These are phyloP conservation scores for Tolypocladium inflatum DNA, from an alignment of 2,329 filamentous ascomycete species.

Conservation along the genomic window DNA sequence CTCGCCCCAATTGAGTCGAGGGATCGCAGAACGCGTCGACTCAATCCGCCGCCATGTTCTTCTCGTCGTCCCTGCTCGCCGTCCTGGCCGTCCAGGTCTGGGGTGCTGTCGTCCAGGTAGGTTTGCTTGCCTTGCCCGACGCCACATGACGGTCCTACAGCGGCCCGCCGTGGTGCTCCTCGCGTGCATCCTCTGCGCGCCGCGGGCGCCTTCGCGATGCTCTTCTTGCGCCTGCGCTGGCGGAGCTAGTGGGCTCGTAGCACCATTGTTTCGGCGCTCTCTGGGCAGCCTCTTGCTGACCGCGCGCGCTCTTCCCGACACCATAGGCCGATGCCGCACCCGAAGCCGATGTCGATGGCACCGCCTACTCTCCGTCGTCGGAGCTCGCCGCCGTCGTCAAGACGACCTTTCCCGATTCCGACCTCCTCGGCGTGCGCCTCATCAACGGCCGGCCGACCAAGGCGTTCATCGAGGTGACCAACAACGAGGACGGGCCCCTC, in stretches of 20 bases:
- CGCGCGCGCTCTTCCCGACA: neutral
- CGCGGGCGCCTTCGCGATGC: neutral
- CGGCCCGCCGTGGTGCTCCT: neutral
- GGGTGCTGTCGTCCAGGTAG: conserved; percentile 54
- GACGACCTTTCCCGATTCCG: conserved; percentile 56
- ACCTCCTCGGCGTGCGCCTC: conserved; percentile 91
- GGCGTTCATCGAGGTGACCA: conserved; percentile 72
- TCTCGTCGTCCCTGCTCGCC: conserved; percentile 63
- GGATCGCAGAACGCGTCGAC: neutral
- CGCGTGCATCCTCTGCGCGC: neutral
- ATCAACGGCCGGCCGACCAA: conserved; percentile 85
- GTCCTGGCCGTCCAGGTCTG: conserved; percentile 61
- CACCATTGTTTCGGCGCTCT: neutral
- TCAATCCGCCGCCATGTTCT: conserved; percentile 47
- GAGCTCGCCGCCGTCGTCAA: conserved; percentile 44
- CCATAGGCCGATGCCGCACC: conserved; percentile 5
- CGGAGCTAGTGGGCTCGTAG: neutral
- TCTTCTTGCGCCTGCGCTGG: neutral
- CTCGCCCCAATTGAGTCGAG: neutral
- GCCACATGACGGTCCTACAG: neutral
- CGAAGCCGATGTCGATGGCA: neutral
- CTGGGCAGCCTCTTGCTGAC: neutral
- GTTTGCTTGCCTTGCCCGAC: conserved; percentile 18
- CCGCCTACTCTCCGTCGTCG: neutral
- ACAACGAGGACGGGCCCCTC: conserved; percentile 71